These are phyloP conservation scores for Sugiyamaella pinicola DNA, from an alignment of 1,139 yeast species.

Conservation along the genomic window DNA sequence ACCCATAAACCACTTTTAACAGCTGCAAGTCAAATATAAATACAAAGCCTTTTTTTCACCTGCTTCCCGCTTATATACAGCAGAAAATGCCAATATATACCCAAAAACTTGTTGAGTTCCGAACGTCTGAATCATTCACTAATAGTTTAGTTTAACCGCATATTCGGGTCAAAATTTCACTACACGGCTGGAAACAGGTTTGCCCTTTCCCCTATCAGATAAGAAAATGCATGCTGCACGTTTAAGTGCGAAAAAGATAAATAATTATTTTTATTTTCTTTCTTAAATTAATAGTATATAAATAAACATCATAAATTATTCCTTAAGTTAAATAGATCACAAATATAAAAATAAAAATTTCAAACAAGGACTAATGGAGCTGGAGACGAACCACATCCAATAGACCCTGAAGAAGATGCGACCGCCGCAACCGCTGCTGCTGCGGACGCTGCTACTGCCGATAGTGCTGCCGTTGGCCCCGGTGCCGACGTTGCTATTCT, in stretches of 20 bases:
- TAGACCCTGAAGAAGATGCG: conserved; percentile 5
- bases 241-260: not conserved
- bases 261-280: not conserved
- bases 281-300: no score
- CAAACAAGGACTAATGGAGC: conserved; percentile 1
- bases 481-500: not conserved
- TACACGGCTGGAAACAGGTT: not conserved
- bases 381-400: conserved; percentile 1
- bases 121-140: not conserved
- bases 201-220: conserved; percentile 1
- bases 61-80: not conserved
- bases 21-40: not conserved
- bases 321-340: not conserved
- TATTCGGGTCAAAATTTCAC: conserved; percentile 13
- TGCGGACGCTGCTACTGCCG: conserved; percentile 5
- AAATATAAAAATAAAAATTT: not conserved
- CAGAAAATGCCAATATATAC: not conserved
- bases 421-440: conserved; percentile 12
- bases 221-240: not conserved
- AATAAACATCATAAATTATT: not conserved
- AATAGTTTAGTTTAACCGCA: not conserved
- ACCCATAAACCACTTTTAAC: not conserved
- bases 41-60: not conserved
- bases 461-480: not conserved
- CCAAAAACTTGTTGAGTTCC: not conserved